Evolutionary conservation across 208 protist species (phyloP), one percentile per base, ranked within the genome.

Genomic region (Phytomonas sp.): DNA sequence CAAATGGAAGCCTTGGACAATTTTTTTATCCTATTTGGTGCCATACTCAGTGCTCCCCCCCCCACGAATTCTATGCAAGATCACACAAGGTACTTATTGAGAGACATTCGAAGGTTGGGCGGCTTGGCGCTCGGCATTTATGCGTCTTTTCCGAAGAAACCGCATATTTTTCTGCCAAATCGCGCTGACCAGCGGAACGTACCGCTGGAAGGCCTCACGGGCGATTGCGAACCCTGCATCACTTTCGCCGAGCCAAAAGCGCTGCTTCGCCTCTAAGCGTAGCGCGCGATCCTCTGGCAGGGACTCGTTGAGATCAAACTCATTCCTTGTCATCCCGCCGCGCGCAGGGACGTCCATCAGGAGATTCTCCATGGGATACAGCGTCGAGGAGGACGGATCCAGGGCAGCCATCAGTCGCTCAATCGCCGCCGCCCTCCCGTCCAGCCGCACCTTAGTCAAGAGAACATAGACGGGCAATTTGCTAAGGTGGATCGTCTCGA

Each of bases 381-480:
- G 32, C 7, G 17, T 67, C 17, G 33, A 17, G 31, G 37, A 67
- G 17, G 60, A 1, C 11, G 60, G 59, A 30, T 30, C 31, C 60
- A 65, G 5, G 66, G 56, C 26, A 75, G 74, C 29, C 43, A 77
- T n/a, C 77, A 36, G 37, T 66, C 62, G 20, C 68, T 67, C 30
- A 70, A 73, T 46, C 31, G 60, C 23, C 0, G 68, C 23, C 33
- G 71, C 66, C 23, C 77, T 64, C 1, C 72, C 51, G 23, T 75
- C 73, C n/a, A 80, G 60, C 51, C 29, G 40, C 59, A 84, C 53
- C 5, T 65, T 28, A 0, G 69, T 67, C 73, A 71, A 78, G 32
- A 94, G 73, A 30, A 94, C 29, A 63, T 94, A 94, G 2, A 94
- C 76, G 0, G 88, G 88, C 0, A 80, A 67, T 74, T 94, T 94